Conservation (phyloP, 2,329 filamentous ascomycete species). For the Xylaria sp. region DNA sequence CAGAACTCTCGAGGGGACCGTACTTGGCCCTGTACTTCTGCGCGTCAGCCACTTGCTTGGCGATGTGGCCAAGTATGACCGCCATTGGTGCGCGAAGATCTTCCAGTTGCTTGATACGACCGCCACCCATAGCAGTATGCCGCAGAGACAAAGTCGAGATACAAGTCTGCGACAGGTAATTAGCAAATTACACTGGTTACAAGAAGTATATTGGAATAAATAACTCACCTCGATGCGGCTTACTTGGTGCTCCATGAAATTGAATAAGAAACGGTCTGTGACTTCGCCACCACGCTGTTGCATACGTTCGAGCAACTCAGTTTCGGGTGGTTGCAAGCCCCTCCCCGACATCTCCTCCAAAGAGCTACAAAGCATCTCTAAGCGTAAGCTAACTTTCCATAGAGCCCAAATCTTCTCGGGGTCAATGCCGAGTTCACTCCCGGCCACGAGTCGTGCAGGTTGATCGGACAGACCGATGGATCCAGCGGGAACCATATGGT, state of each 20-base stretch:
- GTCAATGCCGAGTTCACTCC: conserved; percentile 78
- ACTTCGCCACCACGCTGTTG: conserved; percentile 80
- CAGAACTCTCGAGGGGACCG: conserved; percentile 55
- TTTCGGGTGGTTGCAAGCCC: conserved; percentile 81
- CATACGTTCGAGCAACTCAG: conserved; percentile 79
- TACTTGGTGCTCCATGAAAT: conserved; percentile 94
- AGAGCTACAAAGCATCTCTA: conserved; percentile 93
- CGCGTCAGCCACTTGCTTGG: conserved; percentile 71
- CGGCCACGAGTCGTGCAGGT: conserved; percentile 70
- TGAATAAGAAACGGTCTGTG: conserved; percentile 86
- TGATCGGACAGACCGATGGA: conserved; percentile 58
- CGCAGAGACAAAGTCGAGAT: conserved; percentile 82
- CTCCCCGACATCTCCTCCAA: conserved; percentile 76
- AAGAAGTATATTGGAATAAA: conserved; percentile 16
- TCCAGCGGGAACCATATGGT: conserved; percentile 65
- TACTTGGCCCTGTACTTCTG: conserved; percentile 67
- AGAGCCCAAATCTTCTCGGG: conserved; percentile 88
- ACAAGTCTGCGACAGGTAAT: conserved; percentile 71
- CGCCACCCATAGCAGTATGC: conserved; percentile 79
- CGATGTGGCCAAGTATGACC: conserved; percentile 72
- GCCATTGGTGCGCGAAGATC: conserved; percentile 82
- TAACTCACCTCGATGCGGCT: conserved; percentile 88
- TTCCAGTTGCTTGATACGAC: conserved; percentile 69
- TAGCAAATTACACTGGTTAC: conserved; percentile 37
- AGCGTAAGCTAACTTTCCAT: conserved; percentile 86